Conservation (phyloP, 768 basidiomycete genomes). For the Leccinellum luteum region DNA sequence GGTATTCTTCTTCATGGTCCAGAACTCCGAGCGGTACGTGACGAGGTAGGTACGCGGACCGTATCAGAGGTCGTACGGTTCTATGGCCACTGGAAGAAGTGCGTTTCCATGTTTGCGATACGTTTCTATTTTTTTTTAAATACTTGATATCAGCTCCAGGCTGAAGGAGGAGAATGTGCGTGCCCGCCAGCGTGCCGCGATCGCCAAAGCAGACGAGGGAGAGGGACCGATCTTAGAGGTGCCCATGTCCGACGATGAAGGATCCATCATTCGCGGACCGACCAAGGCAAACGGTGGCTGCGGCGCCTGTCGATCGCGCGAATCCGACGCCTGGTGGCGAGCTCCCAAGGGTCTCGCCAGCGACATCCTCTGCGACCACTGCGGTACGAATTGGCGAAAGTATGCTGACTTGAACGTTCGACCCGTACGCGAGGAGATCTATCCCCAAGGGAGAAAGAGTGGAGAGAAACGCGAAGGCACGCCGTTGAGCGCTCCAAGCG, state of each 20-base stretch:
- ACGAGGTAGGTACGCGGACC: slow-evolving; percentile 67
- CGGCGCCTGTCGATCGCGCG: slow-evolving; percentile 81
- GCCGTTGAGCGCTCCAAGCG: slow-evolving; percentile 44
- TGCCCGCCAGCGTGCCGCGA: slow-evolving; percentile 39
- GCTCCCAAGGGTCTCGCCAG: slow-evolving; percentile 84
- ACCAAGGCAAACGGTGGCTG: slow-evolving; percentile 59
- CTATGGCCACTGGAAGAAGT: slow-evolving; percentile 89
- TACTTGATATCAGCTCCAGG: slow-evolving; percentile 44
- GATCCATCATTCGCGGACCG: slow-evolving; percentile 62
- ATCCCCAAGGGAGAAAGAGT: slow-evolving; percentile 41
- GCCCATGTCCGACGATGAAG: slow-evolving; percentile 62
- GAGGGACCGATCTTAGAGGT: slow-evolving; percentile 32
- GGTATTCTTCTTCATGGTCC: slow-evolving; percentile 70
- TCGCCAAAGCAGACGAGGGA: slow-evolving; percentile 27
- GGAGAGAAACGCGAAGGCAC: slow-evolving; percentile 62
- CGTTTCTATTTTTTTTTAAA: slow-evolving; percentile 10
- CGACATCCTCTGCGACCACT: slow-evolving; percentile 77
- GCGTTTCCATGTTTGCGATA: slow-evolving; percentile 12
- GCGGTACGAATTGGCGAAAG: slow-evolving; percentile 88
- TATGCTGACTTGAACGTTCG: slow-evolving; percentile 86
- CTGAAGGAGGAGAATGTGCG: slow-evolving; percentile 66
- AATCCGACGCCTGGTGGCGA: slow-evolving; percentile 85
- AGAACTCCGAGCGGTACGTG: slow-evolving; percentile 74
- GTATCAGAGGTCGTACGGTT: slow-evolving; percentile 80
- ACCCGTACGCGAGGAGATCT: slow-evolving; percentile 64